Evolutionary conservation across 768 basidiomycete genomes (phyloP).

Genomic region (Hericium erinaceus): DNA sequence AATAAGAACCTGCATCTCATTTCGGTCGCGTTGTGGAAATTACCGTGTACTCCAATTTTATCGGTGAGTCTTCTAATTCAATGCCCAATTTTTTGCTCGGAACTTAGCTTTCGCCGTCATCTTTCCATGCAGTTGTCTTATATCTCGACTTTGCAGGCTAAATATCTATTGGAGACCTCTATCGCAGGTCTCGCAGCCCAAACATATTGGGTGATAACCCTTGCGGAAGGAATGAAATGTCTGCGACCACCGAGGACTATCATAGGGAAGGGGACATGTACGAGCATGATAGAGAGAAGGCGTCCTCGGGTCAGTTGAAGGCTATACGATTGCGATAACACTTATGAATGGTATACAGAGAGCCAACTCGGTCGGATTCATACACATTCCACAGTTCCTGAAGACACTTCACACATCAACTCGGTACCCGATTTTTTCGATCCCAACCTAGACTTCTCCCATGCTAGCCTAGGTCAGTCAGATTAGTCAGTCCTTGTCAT

Average conservation of each 20-base stretch:
- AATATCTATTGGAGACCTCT: no score
- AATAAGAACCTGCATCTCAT: no score
- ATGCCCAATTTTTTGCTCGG: no score
- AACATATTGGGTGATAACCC: neutral
- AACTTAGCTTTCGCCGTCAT: no score
- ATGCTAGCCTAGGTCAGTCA: neutral
- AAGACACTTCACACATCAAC: neutral
- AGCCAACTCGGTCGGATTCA: neutral
- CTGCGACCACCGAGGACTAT: neutral
- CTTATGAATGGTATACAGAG: neutral
- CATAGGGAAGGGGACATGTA: neutral
- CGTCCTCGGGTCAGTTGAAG: neutral
- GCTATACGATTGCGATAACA: no score
- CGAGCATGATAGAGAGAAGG: neutral
- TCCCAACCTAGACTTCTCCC: neutral
- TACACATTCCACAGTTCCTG: neutral
- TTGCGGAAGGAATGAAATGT: slow-evolving; percentile 3
- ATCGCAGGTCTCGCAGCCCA: no score
- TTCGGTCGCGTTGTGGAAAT: no score
- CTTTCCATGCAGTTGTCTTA: no score
- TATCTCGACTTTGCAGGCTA: no score
- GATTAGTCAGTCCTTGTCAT: neutral
- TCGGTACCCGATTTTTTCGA: slow-evolving; percentile 1
- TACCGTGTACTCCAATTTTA: no score
- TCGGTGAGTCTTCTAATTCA: no score